These are phyloP conservation scores for Cyberlindnera misumaiensis DNA, from an alignment of 805 yeast genomes.

Conservation along the genomic window DNA sequence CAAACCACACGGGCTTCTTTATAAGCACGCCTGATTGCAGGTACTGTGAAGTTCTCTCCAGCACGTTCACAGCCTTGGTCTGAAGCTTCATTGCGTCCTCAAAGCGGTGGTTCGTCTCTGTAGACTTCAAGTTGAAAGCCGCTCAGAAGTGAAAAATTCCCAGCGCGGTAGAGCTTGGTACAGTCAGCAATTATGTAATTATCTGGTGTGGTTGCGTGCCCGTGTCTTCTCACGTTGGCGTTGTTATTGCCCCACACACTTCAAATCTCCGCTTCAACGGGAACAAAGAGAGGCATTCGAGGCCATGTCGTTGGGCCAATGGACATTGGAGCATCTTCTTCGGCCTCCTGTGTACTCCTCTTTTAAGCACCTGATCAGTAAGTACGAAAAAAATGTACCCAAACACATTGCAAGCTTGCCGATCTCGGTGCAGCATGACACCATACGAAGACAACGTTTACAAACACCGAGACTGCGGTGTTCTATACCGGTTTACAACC, in stretches of 20 bases:
- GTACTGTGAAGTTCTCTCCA: constrained; percentile 75
- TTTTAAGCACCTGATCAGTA: neutral
- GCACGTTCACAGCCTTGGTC: constrained; percentile 66
- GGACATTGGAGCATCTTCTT: too few relatives aligned
- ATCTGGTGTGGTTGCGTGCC: too few relatives aligned
- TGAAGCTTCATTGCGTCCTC: constrained; percentile 64
- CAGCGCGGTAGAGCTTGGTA: too few relatives aligned
- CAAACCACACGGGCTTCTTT: constrained; percentile 83
- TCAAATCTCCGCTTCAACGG: too few relatives aligned
- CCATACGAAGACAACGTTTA: constrained; percentile 1
- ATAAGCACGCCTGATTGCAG: constrained; percentile 62
- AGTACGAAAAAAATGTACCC: neutral
- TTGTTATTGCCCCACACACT: too few relatives aligned
- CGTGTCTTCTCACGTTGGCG: too few relatives aligned
- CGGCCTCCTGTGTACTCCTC: neutral
- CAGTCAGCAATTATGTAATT: too few relatives aligned
- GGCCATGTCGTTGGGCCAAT: too few relatives aligned
- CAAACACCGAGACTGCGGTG: constrained; percentile 7
- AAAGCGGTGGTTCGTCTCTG: too few relatives aligned
- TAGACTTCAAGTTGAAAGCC: too few relatives aligned
- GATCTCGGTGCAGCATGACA: constrained; percentile 6
- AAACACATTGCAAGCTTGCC: constrained; percentile 2
- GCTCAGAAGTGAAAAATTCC: too few relatives aligned
- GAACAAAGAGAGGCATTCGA: too few relatives aligned
- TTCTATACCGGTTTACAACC: constrained; percentile 12